phyloP scores from a whole-genome alignment of 441 rosid genomes.

The Pelargonium fulgidum region DNA sequence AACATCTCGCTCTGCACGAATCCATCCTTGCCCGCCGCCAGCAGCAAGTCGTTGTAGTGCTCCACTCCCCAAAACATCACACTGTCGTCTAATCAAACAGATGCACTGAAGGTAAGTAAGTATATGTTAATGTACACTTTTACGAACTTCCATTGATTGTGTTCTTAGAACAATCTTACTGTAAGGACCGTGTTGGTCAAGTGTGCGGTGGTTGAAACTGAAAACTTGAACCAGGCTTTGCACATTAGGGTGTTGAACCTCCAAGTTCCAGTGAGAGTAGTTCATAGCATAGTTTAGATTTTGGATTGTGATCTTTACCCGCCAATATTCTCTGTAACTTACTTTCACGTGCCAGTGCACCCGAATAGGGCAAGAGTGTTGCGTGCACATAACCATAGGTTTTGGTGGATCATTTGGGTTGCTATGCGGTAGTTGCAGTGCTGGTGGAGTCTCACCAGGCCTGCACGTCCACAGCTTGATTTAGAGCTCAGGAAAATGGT shows the following conservation, averaged over 20 bases:
- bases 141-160: too few species aligned
- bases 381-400: constrained; percentile 46
- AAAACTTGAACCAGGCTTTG: constrained; percentile 45
- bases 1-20: constrained; percentile 66
- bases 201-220: constrained; percentile 68
- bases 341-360: constrained; percentile 90
- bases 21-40: constrained; percentile 54
- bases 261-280: constrained; percentile 73
- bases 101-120: background rate
- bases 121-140: too few species aligned
- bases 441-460: background rate
- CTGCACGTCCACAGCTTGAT: background rate
- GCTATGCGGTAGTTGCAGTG: constrained; percentile 38
- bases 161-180: constrained; percentile 26
- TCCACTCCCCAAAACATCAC: constrained; percentile 79
- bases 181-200: constrained; percentile 34
- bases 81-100: constrained; percentile 45
- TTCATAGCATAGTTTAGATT: constrained; percentile 52
- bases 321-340: constrained; percentile 68
- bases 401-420: constrained; percentile 28
- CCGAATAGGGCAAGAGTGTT: constrained; percentile 68
- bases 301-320: constrained; percentile 63
- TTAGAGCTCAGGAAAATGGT: too few species aligned
- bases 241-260: constrained; percentile 71
- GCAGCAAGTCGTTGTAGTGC: constrained; percentile 58